Evolutionary conservation across 2,329 filamentous ascomycete genomes (phyloP).

Genomic region (Aspergillus pseudoglaucus): DNA sequence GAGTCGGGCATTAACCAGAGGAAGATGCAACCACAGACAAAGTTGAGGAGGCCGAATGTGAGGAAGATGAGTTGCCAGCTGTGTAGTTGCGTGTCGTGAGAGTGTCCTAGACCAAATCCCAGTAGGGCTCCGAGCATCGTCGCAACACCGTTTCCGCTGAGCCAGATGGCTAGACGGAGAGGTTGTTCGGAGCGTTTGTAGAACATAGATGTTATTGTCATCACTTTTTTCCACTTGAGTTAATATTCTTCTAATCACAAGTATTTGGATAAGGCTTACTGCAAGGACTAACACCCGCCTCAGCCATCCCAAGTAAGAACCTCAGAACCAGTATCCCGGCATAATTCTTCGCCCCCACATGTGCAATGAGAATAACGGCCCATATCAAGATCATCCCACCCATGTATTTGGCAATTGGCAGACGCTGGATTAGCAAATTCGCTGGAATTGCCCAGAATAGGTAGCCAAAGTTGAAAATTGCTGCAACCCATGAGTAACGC

Average conservation of each 20-base stretch:
- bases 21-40: constrained; percentile 35
- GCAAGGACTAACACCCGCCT: constrained; percentile 30
- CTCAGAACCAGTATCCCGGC: constrained; percentile 41
- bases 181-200: constrained; percentile 34
- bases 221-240: constrained; percentile 15
- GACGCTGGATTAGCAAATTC: constrained; percentile 37
- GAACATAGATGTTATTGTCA: constrained; percentile 33
- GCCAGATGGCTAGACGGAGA: constrained; percentile 29
- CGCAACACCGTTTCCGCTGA: constrained; percentile 32
- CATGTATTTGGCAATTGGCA: constrained; percentile 39
- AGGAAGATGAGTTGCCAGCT: constrained; percentile 39
- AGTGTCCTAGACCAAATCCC: constrained; percentile 30
- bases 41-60: constrained; percentile 39
- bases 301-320: constrained; percentile 41
- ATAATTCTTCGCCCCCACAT: constrained; percentile 35
- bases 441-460: constrained; percentile 36
- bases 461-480: constrained; percentile 41
- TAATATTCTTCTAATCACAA: too few relatives aligned
- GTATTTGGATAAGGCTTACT: constrained; percentile 15
- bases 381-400: constrained; percentile 38
- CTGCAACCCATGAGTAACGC: constrained; percentile 42
- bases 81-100: constrained; percentile 18
- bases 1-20: constrained; percentile 33
- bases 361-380: constrained; percentile 34
- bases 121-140: constrained; percentile 33